Conservation (phyloP, 495 filamentous ascomycete genomes). For the Copromyces sp. region DNA sequence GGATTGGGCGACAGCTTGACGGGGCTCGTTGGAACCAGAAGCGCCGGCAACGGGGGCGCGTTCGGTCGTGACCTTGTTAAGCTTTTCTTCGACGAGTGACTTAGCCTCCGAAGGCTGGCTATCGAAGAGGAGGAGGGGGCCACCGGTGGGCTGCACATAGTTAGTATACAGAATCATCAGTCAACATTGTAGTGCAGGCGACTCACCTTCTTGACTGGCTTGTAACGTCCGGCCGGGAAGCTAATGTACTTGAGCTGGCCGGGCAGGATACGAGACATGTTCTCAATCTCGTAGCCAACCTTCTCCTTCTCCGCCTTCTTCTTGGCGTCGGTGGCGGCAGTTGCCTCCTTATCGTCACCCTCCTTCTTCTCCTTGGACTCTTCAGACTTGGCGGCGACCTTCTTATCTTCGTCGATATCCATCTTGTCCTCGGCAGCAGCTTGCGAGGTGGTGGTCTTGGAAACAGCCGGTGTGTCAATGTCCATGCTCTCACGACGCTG, state of each 20-base stretch:
- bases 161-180: constrained; percentile 30
- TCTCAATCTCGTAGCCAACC: constrained; percentile 89
- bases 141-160: constrained; percentile 68
- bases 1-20: constrained; percentile 7
- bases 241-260: constrained; percentile 91
- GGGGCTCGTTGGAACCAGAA: constrained; percentile 11
- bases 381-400: constrained; percentile 54
- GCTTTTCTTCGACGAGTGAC: constrained; percentile 72
- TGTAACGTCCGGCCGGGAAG: constrained; percentile 78
- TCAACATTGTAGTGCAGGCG: constrained; percentile 3
- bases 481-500: constrained; percentile 82
- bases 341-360: constrained; percentile 46
- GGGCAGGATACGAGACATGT: constrained; percentile 91
- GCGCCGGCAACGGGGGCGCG: constrained; percentile 42
- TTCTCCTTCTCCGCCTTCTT: constrained; percentile 95
- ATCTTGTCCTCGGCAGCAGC: constrained; percentile 65
- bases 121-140: constrained; percentile 84
- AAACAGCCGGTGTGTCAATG: constrained; percentile 68
- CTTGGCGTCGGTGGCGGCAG: constrained; percentile 40
- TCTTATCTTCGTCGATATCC: constrained; percentile 61
- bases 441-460: constrained; percentile 51
- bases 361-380: constrained; percentile 45
- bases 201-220: constrained; percentile 89
- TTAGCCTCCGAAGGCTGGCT: constrained; percentile 70
- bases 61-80: constrained; percentile 64